Conservation (phyloP, 2,329 filamentous ascomycete genomes). For the Trichoderma sp. region DNA sequence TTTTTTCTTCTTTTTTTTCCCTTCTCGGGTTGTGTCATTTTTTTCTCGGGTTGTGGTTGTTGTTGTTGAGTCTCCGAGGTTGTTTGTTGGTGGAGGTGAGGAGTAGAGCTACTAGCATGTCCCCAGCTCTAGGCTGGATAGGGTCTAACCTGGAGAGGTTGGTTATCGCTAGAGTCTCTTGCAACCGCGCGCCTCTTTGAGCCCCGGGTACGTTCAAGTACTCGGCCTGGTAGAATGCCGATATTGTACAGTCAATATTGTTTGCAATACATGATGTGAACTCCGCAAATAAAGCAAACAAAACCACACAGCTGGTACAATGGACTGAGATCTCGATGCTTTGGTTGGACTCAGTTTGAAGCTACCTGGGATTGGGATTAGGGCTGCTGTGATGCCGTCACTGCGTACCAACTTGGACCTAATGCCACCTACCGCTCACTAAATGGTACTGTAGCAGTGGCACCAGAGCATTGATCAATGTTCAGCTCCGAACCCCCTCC, state of each 20-base stretch:
- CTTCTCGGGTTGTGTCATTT: background rate
- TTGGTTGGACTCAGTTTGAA: background rate
- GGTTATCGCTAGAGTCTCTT: background rate
- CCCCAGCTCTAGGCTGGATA: background rate
- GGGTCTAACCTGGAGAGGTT: background rate
- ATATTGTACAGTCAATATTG: background rate
- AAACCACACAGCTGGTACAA: background rate
- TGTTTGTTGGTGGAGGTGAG: background rate
- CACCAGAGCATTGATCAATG: background rate
- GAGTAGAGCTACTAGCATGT: background rate
- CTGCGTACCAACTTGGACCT: background rate
- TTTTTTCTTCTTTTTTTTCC: background rate
- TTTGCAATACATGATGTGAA: background rate
- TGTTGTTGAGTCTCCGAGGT: background rate
- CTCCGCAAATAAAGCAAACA: background rate
- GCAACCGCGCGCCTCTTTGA: constrained; percentile 17
- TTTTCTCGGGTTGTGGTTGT: background rate
- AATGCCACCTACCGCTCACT: background rate
- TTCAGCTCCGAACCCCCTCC: background rate
- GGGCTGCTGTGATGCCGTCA: background rate
- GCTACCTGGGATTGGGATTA: background rate
- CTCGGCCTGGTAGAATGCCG: background rate
- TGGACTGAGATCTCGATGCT: background rate
- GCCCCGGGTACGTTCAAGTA: background rate
- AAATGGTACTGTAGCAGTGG: background rate